Evolutionary conservation across 495 filamentous ascomycete species (phyloP).

Genomic region (Glonium stellatum): DNA sequence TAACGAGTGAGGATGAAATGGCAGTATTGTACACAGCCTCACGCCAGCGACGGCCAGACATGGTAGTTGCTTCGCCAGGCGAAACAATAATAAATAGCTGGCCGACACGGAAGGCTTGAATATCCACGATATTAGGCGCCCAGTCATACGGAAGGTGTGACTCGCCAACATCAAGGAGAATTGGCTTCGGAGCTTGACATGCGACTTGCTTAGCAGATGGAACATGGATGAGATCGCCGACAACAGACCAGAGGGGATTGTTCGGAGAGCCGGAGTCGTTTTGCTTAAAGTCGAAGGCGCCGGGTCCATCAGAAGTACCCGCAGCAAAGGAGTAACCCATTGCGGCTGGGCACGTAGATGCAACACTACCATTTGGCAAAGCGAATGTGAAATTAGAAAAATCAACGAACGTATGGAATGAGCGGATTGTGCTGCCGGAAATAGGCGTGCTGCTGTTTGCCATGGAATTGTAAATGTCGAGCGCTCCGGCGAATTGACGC

Average conservation of each 20-base stretch:
- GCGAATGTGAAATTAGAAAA: slow-evolving; percentile 67
- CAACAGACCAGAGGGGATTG: slow-evolving; percentile 76
- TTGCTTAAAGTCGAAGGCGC: slow-evolving; percentile 91
- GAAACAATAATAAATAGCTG: slow-evolving; percentile 82
- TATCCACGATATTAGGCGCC: slow-evolving; percentile 89
- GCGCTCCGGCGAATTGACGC: slow-evolving; percentile 34
- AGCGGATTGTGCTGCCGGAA: slow-evolving; percentile 31
- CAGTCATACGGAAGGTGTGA: slow-evolving; percentile 74
- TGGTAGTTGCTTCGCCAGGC: slow-evolving; percentile 89
- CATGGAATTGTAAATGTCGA: slow-evolving; percentile 27
- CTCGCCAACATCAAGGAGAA: slow-evolving; percentile 84
- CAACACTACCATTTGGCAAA: slow-evolving; percentile 65
- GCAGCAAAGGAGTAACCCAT: slow-evolving; percentile 91
- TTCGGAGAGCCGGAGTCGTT: slow-evolving; percentile 65
- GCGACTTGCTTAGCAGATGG: slow-evolving; percentile 63
- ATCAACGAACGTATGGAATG: slow-evolving; percentile 38
- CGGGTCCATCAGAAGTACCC: slow-evolving; percentile 89
- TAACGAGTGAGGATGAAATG: slow-evolving; percentile 41
- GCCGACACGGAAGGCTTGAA: slow-evolving; percentile 82
- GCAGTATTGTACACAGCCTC: slow-evolving; percentile 58
- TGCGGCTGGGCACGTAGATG: slow-evolving; percentile 80
- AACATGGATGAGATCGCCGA: slow-evolving; percentile 62
- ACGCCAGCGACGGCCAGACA: slow-evolving; percentile 91
- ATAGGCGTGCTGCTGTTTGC: slow-evolving; percentile 24
- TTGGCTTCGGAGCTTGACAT: slow-evolving; percentile 80